Base-by-base conservation (phyloP, 2,329 filamentous ascomycete species). In the Nannizziopsis barbatae region DNA sequence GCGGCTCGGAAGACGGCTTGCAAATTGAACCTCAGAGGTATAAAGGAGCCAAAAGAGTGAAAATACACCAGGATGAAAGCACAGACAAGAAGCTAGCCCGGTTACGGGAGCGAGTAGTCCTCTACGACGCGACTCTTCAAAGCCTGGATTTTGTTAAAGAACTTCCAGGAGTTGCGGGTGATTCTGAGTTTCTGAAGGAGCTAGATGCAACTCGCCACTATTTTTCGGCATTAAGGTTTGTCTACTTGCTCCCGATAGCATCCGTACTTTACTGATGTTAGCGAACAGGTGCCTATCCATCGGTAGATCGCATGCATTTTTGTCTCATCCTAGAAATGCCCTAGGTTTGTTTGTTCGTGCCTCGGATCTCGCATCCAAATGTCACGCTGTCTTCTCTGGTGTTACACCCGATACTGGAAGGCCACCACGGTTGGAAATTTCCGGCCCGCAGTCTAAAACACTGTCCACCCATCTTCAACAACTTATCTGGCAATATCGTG, bases 101-200 rank as follows among this genome's bases (percentile, higher is more conserved):
- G 58, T 72, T 96, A 45, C 84, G 87, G 60, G 90, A 96, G 64
- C 83, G 86, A 58, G 80, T 86, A 11, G 89, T 90, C 2, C 73
- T 98, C 1, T 96, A 95, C 62, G 88, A 95, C 62, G 86, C 87
- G 18, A 93, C 84, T 7, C 69, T 95, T 18, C 86, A 95, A 66
- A 95, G 87, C 65, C 73, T 98, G 51, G 85, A 95, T 55, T 86
- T 88, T 3, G 81, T 95, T 63, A 86, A 84, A 58, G 87, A 95
- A 52, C 75, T 98, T 11, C 84, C 88, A 2, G 92, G 92, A 65
- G 85, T 95, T 14, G 87, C 87, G 32, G 84, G 87, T 37, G 92
- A 98, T 59, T 75, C 80, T 36, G 73, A 70, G 12, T 84, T 98
- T 55, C 73, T 88, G 3, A 70, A 75, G 40, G 86, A 92, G 63